These are phyloP conservation scores for Agrocybe pediades DNA, from an alignment of 768 basidiomycete genomes.

Conservation along the genomic window DNA sequence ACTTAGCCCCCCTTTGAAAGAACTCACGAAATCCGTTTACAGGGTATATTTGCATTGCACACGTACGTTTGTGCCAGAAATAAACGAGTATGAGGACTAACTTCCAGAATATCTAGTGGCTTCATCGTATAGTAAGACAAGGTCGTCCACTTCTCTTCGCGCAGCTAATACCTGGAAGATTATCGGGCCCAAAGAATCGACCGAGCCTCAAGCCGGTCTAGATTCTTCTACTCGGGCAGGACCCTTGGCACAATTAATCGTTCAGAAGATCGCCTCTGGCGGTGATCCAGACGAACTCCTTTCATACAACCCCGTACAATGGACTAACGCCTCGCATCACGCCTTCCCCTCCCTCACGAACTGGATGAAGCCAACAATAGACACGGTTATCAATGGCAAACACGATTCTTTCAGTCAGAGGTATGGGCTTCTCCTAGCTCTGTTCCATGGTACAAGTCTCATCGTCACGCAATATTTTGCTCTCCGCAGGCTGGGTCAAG, in stretches of 20 bases:
- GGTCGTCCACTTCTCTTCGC: neutral
- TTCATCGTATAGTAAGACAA: constrained; percentile 43
- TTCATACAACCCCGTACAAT: constrained; percentile 51
- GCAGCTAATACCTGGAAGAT: constrained; percentile 36
- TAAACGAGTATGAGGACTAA: neutral
- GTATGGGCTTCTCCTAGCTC: constrained; percentile 19
- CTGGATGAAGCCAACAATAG: constrained; percentile 46
- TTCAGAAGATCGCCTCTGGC: constrained; percentile 41
- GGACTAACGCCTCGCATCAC: constrained; percentile 47
- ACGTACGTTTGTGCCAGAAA: constrained; percentile 36
- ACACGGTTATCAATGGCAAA: constrained; percentile 46
- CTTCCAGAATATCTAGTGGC: constrained; percentile 31
- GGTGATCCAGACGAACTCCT: constrained; percentile 46
- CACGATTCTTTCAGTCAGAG: constrained; percentile 53
- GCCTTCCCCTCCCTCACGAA: constrained; percentile 40
- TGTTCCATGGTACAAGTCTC: neutral
- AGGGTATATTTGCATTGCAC: constrained; percentile 61
- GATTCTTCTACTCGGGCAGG: constrained; percentile 51
- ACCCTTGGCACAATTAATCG: constrained; percentile 51
- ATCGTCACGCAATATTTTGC: neutral
- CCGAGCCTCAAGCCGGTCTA: constrained; percentile 56
- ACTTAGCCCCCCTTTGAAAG: neutral
- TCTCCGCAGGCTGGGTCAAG: constrained; percentile 48
- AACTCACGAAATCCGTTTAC: neutral
- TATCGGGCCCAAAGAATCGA: constrained; percentile 50